Conservation (phyloP, 352 stramenopile genomes). For the Phytopythium kandeliae region DNA sequence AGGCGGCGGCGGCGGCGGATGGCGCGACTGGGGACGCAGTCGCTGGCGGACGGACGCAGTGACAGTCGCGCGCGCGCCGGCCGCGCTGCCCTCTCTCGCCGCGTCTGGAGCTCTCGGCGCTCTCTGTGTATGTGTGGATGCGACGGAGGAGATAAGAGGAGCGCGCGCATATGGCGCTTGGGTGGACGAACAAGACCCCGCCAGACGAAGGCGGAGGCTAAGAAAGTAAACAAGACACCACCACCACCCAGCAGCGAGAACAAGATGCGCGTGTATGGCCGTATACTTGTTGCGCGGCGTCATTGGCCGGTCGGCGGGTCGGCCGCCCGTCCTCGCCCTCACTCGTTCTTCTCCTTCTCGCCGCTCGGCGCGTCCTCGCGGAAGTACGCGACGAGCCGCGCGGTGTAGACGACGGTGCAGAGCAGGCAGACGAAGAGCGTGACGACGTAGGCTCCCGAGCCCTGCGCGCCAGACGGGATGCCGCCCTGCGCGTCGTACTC, state of each 20-base stretch:
- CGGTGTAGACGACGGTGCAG: conserved; percentile 63
- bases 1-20: too few species aligned
- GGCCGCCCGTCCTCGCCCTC: too few species aligned
- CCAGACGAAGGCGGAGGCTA: not conserved
- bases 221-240: not conserved
- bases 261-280: not conserved
- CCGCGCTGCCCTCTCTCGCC: too few species aligned
- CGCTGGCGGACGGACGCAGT: too few species aligned
- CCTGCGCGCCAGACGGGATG: conserved; percentile 70
- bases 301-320: too few species aligned
- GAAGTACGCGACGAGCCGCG: conserved; percentile 52
- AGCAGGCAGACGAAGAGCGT: conserved; percentile 73
- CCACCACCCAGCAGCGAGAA: not conserved
- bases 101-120: not conserved
- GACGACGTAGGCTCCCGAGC: conserved; percentile 74
- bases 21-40: too few species aligned
- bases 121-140: not conserved
- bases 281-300: too few species aligned
- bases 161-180: too few species aligned
- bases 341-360: conserved; percentile 26
- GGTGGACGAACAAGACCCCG: not conserved
- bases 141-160: not conserved
- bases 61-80: too few species aligned
- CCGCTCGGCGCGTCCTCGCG: conserved; percentile 17
- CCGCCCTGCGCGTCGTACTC: conserved; percentile 72